Conservation (phyloP, 1,284 basidiomycete species). For the Clitocybe nebularis region DNA sequence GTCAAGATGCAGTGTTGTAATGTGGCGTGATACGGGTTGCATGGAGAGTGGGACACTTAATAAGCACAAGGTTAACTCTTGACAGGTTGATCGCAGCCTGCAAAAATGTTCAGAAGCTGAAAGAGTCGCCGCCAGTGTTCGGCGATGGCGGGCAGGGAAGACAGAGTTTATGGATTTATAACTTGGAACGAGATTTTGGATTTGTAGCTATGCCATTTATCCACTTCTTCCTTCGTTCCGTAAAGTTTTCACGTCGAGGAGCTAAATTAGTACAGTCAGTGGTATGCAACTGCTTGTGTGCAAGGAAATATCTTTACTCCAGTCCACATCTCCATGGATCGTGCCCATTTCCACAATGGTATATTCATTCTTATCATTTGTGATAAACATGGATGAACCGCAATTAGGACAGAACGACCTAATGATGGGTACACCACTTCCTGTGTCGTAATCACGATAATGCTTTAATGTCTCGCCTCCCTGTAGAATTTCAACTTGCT, state of each 20-base stretch:
- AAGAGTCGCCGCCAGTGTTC: too few species aligned
- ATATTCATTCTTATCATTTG: constrained; percentile 21
- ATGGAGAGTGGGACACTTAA: too few species aligned
- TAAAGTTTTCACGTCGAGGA: constrained; percentile 3
- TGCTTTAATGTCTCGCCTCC: constrained; percentile 24
- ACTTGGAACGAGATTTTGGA: constrained; percentile 2
- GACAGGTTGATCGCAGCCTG: too few species aligned
- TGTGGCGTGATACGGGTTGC: too few species aligned
- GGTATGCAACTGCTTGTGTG: neutral
- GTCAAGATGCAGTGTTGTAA: too few species aligned
- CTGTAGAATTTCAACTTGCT: constrained; percentile 19
- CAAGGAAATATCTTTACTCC: constrained; percentile 15
- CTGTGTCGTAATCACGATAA: constrained; percentile 27
- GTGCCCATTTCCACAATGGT: constrained; percentile 18
- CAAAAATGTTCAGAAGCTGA: too few species aligned
- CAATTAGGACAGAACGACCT: constrained; percentile 33
- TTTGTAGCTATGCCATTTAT: neutral
- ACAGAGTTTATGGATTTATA: too few species aligned
- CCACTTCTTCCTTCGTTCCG: constrained; percentile 1
- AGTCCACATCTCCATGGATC: constrained; percentile 16
- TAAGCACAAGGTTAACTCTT: too few species aligned
- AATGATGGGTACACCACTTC: constrained; percentile 25
- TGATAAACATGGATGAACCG: constrained; percentile 29
- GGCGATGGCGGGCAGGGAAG: too few species aligned
- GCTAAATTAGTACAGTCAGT: neutral